Base-by-base conservation (phyloP, 2,329 filamentous ascomycete genomes). In the Phaeoacremonium minimum region DNA sequence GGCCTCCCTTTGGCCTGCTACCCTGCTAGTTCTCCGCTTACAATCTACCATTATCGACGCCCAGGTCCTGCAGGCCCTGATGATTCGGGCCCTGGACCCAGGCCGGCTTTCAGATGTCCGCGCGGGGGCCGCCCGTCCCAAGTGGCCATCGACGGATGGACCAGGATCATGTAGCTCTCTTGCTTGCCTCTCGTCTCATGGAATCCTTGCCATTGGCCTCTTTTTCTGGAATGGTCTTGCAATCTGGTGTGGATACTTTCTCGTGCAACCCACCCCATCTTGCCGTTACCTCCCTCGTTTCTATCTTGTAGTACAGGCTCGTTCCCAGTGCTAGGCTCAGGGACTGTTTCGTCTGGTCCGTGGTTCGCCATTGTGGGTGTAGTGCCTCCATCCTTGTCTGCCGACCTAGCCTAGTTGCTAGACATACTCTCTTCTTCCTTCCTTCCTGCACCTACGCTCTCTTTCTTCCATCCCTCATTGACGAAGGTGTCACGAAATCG, bases 311-410 rank as follows among this genome's bases (percentile, higher is more conserved):
- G 44, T 32, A n/a, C n/a, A n/a, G n/a, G n/a, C n/a, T n/a, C n/a
- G n/a, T n/a, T n/a, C n/a, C n/a, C n/a, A 48, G 47, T 48, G 49
- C 40, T 46, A 40, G 56, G 56, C 53, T 58, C 61, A 57, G 58
- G 59, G 57, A 51, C 56, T 64, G 60, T 66, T 67, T 69, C 64
- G 63, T 63, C 61, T 58, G 49, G 56, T 60, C 60, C 57, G 51
- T 58, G 58, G 61, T 55, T 56, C 53, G 46, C 52, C 55, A 33
- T 43, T 44, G 38, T 46, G 49, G 46, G 49, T 45, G 40, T 32
- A 33, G 42, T 41, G 46, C 46, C 36, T 41, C 42, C 41, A 37
- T 44, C 40, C 40, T 35, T 38, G 35, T 33, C 18, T 34, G 45
- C 30, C 40, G 39, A 46, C n/a, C n/a, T 26, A 9, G 9, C 22